Evolutionary conservation across 352 stramenopile species (phyloP), one percentile per base, ranked within the genome.

Genomic region (Pythium dissotocum): DNA sequence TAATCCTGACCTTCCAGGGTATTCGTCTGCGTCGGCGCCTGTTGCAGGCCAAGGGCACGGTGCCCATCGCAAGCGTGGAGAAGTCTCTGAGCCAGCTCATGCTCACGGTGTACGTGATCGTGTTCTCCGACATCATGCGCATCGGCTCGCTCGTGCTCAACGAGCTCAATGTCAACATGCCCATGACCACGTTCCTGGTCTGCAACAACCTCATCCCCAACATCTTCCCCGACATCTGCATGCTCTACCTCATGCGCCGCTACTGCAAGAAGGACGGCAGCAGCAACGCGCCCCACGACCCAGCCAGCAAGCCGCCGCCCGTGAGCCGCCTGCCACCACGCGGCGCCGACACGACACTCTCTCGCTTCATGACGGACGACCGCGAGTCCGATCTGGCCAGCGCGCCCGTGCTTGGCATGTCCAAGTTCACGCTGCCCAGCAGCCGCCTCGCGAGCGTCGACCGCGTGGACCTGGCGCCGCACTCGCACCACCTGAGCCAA

Each of bases 171-270:
- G 65, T 67, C 66, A 65, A 70, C 40, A 80, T 88, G 65, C 75
- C 87, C 61, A 82, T 96, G 61, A 79, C 80, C 28, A 79, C 83
- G 44, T 90, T 89, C 48, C 65, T 90, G 26, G 86, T 94, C 33
- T 75, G 85, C 46, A 90, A 90, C 70, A 89, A 78, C 67, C 78
- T 95, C 58, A 78, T 93, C 61, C 87, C 87, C 32, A 88, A 80
- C 67, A 85, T 95, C 58, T 94, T 96, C 67, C 86, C 88, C n/a
- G 84, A 83, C 30, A 90, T 96, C 67, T 96, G 86, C 77, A 92
- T 96, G 80, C 77, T 96, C 54, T 94, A 96, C 68, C 83, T 96
- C 72, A 94, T 94, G 84, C 87, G 88, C 8, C 87, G 86, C 44
- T 65, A 89, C 60, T 75, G 21, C 65, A 69, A 49, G 62, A 63